phyloP scores from a whole-genome alignment of 78 protist species.

The Isochrysis galbana region DNA sequence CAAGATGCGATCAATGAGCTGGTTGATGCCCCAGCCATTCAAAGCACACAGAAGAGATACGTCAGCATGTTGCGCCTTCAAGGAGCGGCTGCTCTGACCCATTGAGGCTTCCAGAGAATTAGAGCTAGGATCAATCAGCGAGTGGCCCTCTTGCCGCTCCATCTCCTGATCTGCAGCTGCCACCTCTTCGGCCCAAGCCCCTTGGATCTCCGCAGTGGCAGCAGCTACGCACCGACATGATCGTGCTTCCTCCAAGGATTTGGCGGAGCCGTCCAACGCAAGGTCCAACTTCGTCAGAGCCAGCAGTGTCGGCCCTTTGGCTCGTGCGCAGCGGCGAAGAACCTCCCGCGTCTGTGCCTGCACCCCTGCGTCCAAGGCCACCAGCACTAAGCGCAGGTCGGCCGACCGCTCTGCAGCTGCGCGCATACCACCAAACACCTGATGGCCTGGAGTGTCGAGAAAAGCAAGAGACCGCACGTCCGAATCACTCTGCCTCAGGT shows the following conservation, averaged over 20 bases:
- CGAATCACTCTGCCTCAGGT: too few relatives aligned
- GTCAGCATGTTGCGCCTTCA: too few relatives aligned
- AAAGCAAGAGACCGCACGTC: background rate
- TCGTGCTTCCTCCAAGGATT: background rate
- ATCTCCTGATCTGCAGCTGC: background rate
- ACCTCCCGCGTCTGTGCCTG: background rate
- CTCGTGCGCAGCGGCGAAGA: background rate
- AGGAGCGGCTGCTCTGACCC: too few relatives aligned
- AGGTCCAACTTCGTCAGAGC: background rate
- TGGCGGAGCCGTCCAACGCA: background rate
- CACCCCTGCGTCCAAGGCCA: background rate
- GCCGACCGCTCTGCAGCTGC: background rate
- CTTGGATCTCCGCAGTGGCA: background rate
- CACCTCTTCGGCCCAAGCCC: background rate
- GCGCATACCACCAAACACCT: constrained; percentile 7
- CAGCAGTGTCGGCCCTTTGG: background rate
- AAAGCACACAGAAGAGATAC: too few relatives aligned
- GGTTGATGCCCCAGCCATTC: too few relatives aligned
- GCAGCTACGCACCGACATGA: background rate
- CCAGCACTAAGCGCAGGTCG: background rate
- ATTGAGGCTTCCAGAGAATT: too few relatives aligned
- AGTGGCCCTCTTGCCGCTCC: background rate
- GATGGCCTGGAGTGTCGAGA: background rate
- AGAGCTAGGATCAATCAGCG: too few relatives aligned
- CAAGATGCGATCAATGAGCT: too few relatives aligned